phyloP scores from a whole-genome alignment of 1,284 basidiomycete species.

The Ceratobasidium sp. region DNA sequence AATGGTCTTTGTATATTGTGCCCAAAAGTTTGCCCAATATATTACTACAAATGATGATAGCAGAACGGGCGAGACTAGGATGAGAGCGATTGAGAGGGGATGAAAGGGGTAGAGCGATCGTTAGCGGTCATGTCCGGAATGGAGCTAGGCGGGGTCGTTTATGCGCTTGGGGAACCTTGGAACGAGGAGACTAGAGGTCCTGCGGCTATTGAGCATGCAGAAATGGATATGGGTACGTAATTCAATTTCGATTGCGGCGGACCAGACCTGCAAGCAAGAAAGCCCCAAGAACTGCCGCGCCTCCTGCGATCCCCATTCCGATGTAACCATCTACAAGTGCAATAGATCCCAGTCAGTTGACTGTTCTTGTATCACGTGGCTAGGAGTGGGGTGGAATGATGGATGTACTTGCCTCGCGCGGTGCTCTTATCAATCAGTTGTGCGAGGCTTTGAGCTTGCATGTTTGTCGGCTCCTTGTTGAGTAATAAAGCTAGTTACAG shows the following conservation, averaged over 20 bases:
- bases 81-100: not conserved
- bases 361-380: slow-evolving; percentile 22
- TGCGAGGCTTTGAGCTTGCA: slow-evolving; percentile 90
- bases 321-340: slow-evolving; percentile 80
- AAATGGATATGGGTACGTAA: slow-evolving; percentile 29
- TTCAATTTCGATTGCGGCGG: slow-evolving; percentile 63
- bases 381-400: not conserved
- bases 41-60: slow-evolving; percentile 41
- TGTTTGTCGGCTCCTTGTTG: slow-evolving; percentile 92
- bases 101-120: not conserved
- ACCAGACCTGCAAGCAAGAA: slow-evolving; percentile 83
- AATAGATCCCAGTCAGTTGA: slow-evolving; percentile 10
- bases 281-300: slow-evolving; percentile 87
- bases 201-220: slow-evolving; percentile 28
- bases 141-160: slow-evolving; percentile 7
- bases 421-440: slow-evolving; percentile 90
- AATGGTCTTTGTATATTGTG: slow-evolving; percentile 31
- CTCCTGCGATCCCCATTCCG: slow-evolving; percentile 94
- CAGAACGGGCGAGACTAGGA: not conserved
- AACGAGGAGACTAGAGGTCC: slow-evolving; percentile 36
- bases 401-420: slow-evolving; percentile 71
- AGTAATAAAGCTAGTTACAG: slow-evolving; percentile 76
- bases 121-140: slow-evolving; percentile 9
- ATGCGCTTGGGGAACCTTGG: slow-evolving; percentile 23
- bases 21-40: slow-evolving; percentile 32